A percentile compares a stretch with the other conserved stretches of the same genome.
phyloP scores from a whole-genome alignment of 192 early-diverging fungal species.

The Mortierella hygrophila region DNA sequence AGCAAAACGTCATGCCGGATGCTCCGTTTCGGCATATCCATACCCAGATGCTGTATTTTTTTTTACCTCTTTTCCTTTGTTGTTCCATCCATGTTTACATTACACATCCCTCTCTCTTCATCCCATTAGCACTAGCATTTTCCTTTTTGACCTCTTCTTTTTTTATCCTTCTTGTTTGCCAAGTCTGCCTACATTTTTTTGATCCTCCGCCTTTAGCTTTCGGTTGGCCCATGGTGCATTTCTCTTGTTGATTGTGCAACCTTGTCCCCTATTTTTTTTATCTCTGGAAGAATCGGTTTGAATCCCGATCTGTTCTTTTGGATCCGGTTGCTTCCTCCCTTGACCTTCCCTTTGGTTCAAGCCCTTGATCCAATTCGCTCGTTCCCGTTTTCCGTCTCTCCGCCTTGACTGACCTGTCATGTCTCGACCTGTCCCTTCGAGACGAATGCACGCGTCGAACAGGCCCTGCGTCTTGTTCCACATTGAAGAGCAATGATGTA shows the following conservation, averaged over 20 bases:
- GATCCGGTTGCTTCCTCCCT: neutral
- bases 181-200: neutral
- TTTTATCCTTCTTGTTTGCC: neutral
- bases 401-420: neutral
- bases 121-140: neutral
- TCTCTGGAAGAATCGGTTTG: neutral
- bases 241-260: neutral
- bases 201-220: neutral
- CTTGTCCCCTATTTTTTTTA: neutral
- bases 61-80: neutral
- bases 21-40: constrained; percentile 1
- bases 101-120: neutral
- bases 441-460: neutral
- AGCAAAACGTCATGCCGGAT: neutral
- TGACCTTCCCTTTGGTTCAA: neutral
- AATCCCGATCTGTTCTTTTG: neutral
- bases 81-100: neutral
- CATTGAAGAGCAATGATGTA: neutral
- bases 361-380: neutral
- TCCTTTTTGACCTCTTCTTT: neutral
- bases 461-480: neutral
- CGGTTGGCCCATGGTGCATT: neutral
- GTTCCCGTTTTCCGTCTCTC: neutral
- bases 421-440: neutral
- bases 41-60: neutral